Evolutionary conservation across 495 filamentous ascomycete genomes (phyloP).

Genomic region (Penicillium lividum): DNA sequence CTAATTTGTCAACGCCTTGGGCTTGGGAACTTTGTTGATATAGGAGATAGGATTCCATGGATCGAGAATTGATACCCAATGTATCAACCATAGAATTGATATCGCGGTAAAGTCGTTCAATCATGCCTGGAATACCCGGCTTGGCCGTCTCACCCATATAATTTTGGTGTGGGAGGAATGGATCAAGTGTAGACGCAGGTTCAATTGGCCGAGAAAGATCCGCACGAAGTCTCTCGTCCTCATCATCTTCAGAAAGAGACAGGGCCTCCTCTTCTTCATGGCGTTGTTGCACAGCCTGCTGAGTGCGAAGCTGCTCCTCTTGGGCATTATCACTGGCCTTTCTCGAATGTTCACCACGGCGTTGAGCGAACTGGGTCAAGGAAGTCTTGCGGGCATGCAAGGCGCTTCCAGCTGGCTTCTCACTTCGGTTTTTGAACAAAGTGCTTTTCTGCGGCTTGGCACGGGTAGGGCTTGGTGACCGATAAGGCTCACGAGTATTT

Average conservation of each 20-base stretch:
- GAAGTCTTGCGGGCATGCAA: constrained; percentile 43
- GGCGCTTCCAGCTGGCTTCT: constrained; percentile 46
- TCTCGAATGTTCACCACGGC: constrained; percentile 29
- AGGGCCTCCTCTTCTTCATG: constrained; percentile 47
- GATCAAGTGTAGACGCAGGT: constrained; percentile 54
- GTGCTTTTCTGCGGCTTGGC: constrained; percentile 45
- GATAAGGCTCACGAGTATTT: constrained; percentile 55
- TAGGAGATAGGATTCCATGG: constrained; percentile 68
- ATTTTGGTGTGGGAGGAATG: constrained; percentile 69
- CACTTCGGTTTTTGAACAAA: constrained; percentile 41
- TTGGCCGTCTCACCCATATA: constrained; percentile 59
- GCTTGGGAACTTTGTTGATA: constrained; percentile 56
- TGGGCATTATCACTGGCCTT: constrained; percentile 28
- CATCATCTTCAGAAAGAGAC: constrained; percentile 58
- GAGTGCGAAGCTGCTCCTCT: constrained; percentile 34
- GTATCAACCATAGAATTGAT: constrained; percentile 97
- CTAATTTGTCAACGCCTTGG: constrained; percentile 49
- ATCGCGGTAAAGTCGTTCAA: constrained; percentile 86
- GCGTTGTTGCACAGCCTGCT: constrained; percentile 28
- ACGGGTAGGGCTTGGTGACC: constrained; percentile 80
- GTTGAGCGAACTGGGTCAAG: constrained; percentile 36
- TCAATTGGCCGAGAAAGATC: constrained; percentile 55
- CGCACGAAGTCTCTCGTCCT: constrained; percentile 61
- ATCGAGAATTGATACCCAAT: constrained; percentile 80
- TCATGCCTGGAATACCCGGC: constrained; percentile 69